A percentile compares a stretch with the other conserved stretches of the same genome.
Evolutionary conservation across 2,329 filamentous ascomycete species (phyloP).

Genomic region (Diaporthe amygdali): DNA sequence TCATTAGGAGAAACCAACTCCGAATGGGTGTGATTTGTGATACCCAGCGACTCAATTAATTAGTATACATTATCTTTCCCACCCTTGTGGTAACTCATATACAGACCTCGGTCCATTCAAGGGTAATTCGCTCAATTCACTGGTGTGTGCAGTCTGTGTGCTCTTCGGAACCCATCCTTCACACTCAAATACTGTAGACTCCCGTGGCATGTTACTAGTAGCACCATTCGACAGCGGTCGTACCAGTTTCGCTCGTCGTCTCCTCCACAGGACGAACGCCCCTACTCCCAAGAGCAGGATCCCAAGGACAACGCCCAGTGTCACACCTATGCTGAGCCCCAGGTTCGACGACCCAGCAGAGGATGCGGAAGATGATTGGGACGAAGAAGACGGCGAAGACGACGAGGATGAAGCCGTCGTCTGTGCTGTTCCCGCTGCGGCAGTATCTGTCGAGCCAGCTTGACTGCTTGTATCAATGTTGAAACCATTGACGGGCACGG

Average conservation of each 20-base stretch:
- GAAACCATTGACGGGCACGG: not conserved
- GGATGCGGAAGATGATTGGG: not conserved
- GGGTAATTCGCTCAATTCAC: not conserved
- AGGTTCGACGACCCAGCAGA: not conserved
- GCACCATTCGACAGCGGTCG: not conserved
- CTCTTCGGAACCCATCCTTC: not conserved
- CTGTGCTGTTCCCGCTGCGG: not conserved
- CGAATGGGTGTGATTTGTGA: too few relatives aligned
- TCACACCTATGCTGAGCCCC: not conserved
- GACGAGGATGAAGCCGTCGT: not conserved
- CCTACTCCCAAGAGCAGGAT: not conserved
- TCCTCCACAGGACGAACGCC: not conserved
- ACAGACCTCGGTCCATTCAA: not conserved
- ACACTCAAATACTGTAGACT: not conserved
- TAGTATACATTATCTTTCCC: too few relatives aligned
- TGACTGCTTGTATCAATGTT: not conserved
- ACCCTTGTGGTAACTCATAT: not conserved
- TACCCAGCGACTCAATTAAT: too few relatives aligned
- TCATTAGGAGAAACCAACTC: too few relatives aligned
- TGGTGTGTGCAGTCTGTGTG: too few relatives aligned
- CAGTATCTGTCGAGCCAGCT: too few relatives aligned
- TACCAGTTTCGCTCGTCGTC: not conserved
- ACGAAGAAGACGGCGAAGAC: not conserved
- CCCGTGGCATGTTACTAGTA: not conserved
- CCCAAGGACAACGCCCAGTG: not conserved